Conservation (phyloP, 1,284 basidiomycete species). For the Anthracocystis panici-leucophaei region DNA sequence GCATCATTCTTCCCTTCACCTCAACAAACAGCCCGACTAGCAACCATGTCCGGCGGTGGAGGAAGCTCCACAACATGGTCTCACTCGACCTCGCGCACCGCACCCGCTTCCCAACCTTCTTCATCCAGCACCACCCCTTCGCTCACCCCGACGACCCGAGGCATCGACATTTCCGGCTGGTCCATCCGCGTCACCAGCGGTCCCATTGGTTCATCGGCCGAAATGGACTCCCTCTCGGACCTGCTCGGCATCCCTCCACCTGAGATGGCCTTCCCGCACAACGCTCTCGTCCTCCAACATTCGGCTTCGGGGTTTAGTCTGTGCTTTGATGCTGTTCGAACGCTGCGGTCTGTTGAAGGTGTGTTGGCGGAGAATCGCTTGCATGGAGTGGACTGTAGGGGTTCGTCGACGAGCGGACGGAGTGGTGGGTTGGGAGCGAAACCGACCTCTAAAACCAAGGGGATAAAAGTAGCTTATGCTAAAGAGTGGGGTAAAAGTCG, state of each 20-base stretch:
- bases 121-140: conserved; percentile 28
- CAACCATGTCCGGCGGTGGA: conserved; percentile 19
- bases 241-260: conserved; percentile 85
- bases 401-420: conserved; percentile 6
- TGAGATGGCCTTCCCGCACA: conserved; percentile 97
- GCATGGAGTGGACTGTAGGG: conserved; percentile 74
- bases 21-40: background rate
- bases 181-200: conserved; percentile 57
- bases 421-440: conserved; percentile 32
- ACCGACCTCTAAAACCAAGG: conserved; percentile 30
- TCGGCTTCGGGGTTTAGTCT: conserved; percentile 77
- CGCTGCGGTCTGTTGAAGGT: conserved; percentile 79
- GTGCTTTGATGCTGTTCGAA: conserved; percentile 78
- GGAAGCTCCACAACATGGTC: conserved; percentile 32
- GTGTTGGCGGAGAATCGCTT: conserved; percentile 73
- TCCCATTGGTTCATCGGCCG: conserved; percentile 65
- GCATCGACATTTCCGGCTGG: conserved; percentile 63
- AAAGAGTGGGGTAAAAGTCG: conserved; percentile 92
- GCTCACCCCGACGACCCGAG: conserved; percentile 39
- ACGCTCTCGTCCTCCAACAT: conserved; percentile 77
- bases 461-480: conserved; percentile 90
- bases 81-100: conserved; percentile 13
- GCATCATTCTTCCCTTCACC: background rate
- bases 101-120: background rate
- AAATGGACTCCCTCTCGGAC: conserved; percentile 75